Percentiles rank a stretch among this genome's conserved stretches.
Conservation (phyloP, 768 basidiomycete genomes). For the Clitopilus hobsonii region DNA sequence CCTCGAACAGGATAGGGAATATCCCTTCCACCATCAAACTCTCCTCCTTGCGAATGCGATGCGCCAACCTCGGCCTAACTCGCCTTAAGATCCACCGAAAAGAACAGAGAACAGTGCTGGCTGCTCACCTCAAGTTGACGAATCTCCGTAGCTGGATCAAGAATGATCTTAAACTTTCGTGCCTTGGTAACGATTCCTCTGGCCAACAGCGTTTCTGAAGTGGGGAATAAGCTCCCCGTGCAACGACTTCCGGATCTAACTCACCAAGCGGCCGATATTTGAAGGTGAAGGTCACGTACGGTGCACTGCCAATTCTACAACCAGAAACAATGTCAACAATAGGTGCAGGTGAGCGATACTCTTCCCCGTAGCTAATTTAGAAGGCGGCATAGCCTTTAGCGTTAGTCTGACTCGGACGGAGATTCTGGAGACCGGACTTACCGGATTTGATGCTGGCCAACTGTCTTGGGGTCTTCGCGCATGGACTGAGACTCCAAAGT, state of each 20-base stretch:
- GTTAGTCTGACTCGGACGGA: neutral
- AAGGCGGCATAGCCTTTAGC: neutral
- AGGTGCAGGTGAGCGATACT: slow-evolving; percentile 22
- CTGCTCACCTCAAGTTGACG: slow-evolving; percentile 3
- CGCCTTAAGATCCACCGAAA: neutral
- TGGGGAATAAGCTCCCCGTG: neutral
- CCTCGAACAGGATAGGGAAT: no score
- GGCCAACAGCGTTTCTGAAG: slow-evolving; percentile 6
- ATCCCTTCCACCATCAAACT: no score
- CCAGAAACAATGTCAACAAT: slow-evolving; percentile 25
- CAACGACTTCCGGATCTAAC: neutral
- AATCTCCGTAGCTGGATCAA: neutral
- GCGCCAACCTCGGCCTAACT: no score
- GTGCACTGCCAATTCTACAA: slow-evolving; percentile 14
- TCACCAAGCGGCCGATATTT: slow-evolving; percentile 30
- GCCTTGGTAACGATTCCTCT: slow-evolving; percentile 9
- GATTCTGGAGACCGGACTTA: slow-evolving; percentile 4
- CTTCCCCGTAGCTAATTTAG: slow-evolving; percentile 21
- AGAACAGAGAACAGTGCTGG: neutral
- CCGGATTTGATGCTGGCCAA: slow-evolving; percentile 28
- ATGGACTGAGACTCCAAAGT: slow-evolving; percentile 22
- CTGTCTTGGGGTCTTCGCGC: slow-evolving; percentile 29
- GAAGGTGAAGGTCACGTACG: slow-evolving; percentile 25
- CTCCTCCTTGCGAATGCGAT: no score
- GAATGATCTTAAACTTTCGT: neutral